Evolutionary conservation across 306 rosid species (phyloP).

Genomic region (Psophocarpus tetragonolobus): DNA sequence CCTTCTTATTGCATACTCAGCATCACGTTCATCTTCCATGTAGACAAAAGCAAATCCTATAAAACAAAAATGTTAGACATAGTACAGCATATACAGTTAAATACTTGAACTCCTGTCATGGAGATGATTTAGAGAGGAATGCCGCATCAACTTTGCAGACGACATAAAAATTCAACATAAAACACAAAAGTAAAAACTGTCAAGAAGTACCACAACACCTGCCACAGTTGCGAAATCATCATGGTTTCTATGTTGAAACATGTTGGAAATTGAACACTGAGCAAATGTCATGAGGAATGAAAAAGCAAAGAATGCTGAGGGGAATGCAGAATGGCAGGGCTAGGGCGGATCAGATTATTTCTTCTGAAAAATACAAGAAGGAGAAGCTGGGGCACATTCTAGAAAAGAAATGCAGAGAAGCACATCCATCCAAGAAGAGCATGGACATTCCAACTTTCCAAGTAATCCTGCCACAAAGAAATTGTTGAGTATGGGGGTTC

Average conservation of each 20-base stretch:
- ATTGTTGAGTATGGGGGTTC: constrained; percentile 71
- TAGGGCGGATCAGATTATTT: constrained; percentile 72
- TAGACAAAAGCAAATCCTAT: constrained; percentile 83
- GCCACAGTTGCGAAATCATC: constrained; percentile 71
- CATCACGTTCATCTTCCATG: constrained; percentile 85
- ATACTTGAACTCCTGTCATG: constrained; percentile 12
- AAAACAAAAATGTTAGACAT: constrained; percentile 37
- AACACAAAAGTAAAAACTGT: constrained; percentile 47
- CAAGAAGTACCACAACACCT: constrained; percentile 79
- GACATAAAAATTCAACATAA: constrained; percentile 35
- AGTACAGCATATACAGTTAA: constrained; percentile 27
- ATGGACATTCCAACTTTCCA: constrained; percentile 84
- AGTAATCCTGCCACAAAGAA: constrained; percentile 95
- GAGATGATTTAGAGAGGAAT: constrained; percentile 25
- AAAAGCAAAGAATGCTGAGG: constrained; percentile 82
- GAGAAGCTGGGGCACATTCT: constrained; percentile 80
- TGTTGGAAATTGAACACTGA: constrained; percentile 87
- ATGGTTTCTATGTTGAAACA: constrained; percentile 79
- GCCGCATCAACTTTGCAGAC: constrained; percentile 35
- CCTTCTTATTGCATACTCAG: constrained; percentile 86
- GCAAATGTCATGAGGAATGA: constrained; percentile 90
- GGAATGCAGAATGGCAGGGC: constrained; percentile 77
- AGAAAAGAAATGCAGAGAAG: constrained; percentile 87
- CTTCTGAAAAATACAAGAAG: constrained; percentile 74
- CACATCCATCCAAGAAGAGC: constrained; percentile 84